A percentile compares a stretch with the other conserved stretches of the same genome.
Evolutionary conservation across 805 yeast species (phyloP).

Genomic region (Cyberlindnera japonica): DNA sequence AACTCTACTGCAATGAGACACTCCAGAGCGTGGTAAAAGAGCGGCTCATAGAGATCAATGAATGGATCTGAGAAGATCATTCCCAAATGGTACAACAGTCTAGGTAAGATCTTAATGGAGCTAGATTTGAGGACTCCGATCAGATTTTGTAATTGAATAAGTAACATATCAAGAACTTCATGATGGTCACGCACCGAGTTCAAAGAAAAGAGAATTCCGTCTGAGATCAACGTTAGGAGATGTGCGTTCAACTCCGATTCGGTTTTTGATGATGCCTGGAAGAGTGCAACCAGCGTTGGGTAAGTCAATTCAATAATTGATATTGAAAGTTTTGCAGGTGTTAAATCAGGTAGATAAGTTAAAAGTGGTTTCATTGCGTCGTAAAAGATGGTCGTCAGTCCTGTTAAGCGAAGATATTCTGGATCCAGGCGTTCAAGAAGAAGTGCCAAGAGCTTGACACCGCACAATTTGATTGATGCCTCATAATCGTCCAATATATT

Average conservation of each 20-base stretch:
- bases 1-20: slow-evolving; percentile 14
- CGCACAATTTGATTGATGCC: slow-evolving; percentile 23
- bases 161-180: slow-evolving; percentile 10
- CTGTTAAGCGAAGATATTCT: slow-evolving; percentile 18
- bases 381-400: slow-evolving; percentile 16
- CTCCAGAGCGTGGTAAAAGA: slow-evolving; percentile 14
- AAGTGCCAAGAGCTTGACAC: slow-evolving; percentile 18
- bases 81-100: slow-evolving; percentile 23
- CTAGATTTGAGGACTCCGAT: slow-evolving; percentile 7
- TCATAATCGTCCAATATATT: slow-evolving; percentile 29
- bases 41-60: slow-evolving; percentile 13
- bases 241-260: background rate
- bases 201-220: slow-evolving; percentile 21
- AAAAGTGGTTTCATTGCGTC: slow-evolving; percentile 24
- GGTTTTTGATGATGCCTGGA: slow-evolving; percentile 4
- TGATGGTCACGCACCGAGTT: slow-evolving; percentile 21
- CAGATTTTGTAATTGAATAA: slow-evolving; percentile 10
- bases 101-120: slow-evolving; percentile 17
- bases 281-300: slow-evolving; percentile 18
- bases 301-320: slow-evolving; percentile 17
- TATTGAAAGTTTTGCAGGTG: slow-evolving; percentile 19
- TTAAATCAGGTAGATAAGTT: slow-evolving; percentile 25
- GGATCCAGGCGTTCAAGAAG: slow-evolving; percentile 18
- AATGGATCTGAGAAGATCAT: slow-evolving; percentile 24
- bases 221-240: slow-evolving; percentile 18